Base-by-base conservation (phyloP, 1,284 basidiomycete genomes). In the Moniliophthora roreri region DNA sequence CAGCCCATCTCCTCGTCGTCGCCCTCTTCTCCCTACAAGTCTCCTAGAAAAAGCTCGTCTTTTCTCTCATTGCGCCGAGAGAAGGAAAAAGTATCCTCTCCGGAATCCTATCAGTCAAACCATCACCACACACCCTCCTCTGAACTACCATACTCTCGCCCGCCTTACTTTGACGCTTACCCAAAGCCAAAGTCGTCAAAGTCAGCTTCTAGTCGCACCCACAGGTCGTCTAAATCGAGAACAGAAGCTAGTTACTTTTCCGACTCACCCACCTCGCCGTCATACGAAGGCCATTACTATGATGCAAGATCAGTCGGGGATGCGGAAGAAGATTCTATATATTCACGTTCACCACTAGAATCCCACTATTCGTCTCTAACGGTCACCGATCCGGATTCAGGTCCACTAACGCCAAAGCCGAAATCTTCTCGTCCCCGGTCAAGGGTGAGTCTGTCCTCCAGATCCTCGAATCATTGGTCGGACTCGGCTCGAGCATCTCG, bases 21-120 rank as follows among this genome's bases (percentile, higher is more conserved):
- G 28, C 54, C 59, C 28, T 48, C 47, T 46, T 52, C 67, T 48
- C 62, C 72, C 40, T 67, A 73, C 49, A 74, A 71, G 54, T 66
- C 66, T 41, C 75, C 79, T 7, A 70, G 77, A 55, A 80, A 79
- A 66, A 80, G 74, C 60, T 68, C 76, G 11, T 82, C 84, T 4
- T 79, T 80, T 62, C 64, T 81, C 32, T 84, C 83, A 16, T 67
- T 82, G 37, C 69, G 74, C 55, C 75, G 76, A 54, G 80, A 83
- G 62, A 79, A 78, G 63, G 78, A 76, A 62, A 75, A 72, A 65
- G 46, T 13, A 48, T 36, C 35, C 40, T 51, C 69, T 37, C 50
- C 62, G 37, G 54, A 69, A 21, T 53, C 68, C 41, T 40, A 62
- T 52, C 60, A 60, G 53, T 59, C 65, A 36, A 56, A 51, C 34